phyloP scores from a whole-genome alignment of 2,329 filamentous ascomycete species.

The Microdochium paspali region DNA sequence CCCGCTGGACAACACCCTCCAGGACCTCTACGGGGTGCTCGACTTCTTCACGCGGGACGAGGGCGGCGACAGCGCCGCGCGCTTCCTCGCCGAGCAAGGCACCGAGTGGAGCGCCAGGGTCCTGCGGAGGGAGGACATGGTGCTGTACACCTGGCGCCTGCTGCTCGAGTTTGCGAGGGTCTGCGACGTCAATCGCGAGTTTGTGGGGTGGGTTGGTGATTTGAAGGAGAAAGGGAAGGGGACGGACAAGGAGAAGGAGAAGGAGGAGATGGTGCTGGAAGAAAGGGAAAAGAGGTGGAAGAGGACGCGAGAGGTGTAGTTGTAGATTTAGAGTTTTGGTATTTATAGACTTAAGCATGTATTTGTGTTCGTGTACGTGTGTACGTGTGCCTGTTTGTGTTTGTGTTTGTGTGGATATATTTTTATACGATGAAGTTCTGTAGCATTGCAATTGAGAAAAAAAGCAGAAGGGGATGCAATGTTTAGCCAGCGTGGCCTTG shows the following conservation, averaged over 20 bases:
- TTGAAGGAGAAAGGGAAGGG: slow-evolving; percentile 4
- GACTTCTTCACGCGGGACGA: slow-evolving; percentile 42
- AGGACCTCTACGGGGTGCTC: slow-evolving; percentile 47
- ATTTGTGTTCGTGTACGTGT: not conserved
- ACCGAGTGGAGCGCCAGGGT: slow-evolving; percentile 43
- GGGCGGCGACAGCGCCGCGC: slow-evolving; percentile 31
- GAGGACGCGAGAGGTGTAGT: not conserved
- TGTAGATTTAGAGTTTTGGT: not conserved
- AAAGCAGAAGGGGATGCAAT: too few species aligned
- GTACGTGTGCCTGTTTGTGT: not conserved
- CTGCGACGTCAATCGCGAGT: slow-evolving; percentile 18
- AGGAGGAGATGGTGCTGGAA: too few species aligned
- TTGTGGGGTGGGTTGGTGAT: slow-evolving; percentile 18
- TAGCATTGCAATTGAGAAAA: too few species aligned
- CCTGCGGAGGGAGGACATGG: slow-evolving; percentile 44
- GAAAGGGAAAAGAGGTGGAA: not conserved
- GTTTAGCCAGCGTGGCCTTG: too few species aligned
- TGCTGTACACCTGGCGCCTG: slow-evolving; percentile 43
- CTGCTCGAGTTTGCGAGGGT: slow-evolving; percentile 34
- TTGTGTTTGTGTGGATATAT: too few species aligned
- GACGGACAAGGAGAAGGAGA: too few species aligned
- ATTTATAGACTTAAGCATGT: not conserved
- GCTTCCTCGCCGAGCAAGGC: slow-evolving; percentile 39
- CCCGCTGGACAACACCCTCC: slow-evolving; percentile 48
- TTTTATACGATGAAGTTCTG: too few species aligned